Conservation (phyloP, 164 flowering plant genomes). For the Vitis amurensis region DNA sequence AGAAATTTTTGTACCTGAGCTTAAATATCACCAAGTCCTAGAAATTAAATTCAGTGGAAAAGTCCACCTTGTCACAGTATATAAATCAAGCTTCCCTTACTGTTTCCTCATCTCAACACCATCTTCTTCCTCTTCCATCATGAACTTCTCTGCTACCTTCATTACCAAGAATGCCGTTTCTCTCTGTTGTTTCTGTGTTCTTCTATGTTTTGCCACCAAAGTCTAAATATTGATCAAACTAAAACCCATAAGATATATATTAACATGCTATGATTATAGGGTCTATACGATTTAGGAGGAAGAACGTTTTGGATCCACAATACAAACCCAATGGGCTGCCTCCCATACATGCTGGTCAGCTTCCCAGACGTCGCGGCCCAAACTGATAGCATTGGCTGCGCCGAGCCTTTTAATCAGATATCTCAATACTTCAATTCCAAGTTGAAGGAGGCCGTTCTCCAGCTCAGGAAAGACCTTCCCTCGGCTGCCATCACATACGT, state of each 20-base stretch:
- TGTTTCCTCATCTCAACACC: no score
- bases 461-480: slow-evolving; percentile 38
- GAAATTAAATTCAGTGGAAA: no score
- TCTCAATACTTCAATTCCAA: slow-evolving; percentile 33
- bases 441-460: slow-evolving; percentile 29
- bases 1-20: no score
- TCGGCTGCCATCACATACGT: slow-evolving; percentile 36
- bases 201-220: background rate
- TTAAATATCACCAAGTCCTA: no score
- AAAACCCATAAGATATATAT: no score
- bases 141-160: background rate
- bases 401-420: slow-evolving; percentile 32
- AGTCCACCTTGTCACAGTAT: no score
- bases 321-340: slow-evolving; percentile 55
- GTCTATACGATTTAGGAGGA: slow-evolving; percentile 30
- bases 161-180: background rate
- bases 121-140: background rate
- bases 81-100: no score
- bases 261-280: slow-evolving; percentile 9
- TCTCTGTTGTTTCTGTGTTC: background rate
- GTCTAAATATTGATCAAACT: no score
- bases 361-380: slow-evolving; percentile 9
- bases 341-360: slow-evolving; percentile 24
- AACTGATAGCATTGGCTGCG: slow-evolving; percentile 36
- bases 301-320: slow-evolving; percentile 56